Base-by-base conservation (phyloP, 345 rosid species). In the Hypericum perforatum region DNA sequence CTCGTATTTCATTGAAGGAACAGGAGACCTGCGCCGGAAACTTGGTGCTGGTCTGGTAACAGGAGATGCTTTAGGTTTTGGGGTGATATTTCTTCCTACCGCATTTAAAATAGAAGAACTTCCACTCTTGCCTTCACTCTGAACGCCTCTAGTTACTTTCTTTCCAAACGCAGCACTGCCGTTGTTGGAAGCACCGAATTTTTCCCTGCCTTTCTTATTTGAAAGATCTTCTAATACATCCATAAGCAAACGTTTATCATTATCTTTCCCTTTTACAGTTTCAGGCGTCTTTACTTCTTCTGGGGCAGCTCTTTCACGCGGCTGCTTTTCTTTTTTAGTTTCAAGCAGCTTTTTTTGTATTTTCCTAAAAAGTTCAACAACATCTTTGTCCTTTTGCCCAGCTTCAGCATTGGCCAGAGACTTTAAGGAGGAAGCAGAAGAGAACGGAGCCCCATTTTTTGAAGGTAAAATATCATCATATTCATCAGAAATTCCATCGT, bases 311-410 rank as follows among this genome's bases (percentile, higher is more conserved):
- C 86, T 78, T 68, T 83, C 86, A 53, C 94, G 80, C 59, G 88
- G 95, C 66, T 80, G 87, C 64, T 80, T 69, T 60, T 92, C 96
- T 52, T 85, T 95, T 74, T 87, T 85, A n/a, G n/a, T 78, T 68
- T 83, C 86, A 53, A 90, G 80, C 59, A 92, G 95, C 66, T 80
- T 87, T 65, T 80, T 69, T 60, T 92, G 98, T 52, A 87, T 95
- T 74, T 87, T 85, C 70, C 77, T 78, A 72, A 92, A 92, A 53
- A 85, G 79, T 62, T 88, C 82, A 41, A 83, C 90, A 57, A 92
- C 81, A 72, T 92, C 96, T 77, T 82, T 78, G 76, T 87, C 92
- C 64, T 72, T 80, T 13, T 73, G 80, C 43, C 94, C 86, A 5
- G 96, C 94, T 61, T 80, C 55, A 13, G 94, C 79, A 44, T 82